phyloP scores from a whole-genome alignment of 345 rosid species.

The Pugionium dolabratum region DNA sequence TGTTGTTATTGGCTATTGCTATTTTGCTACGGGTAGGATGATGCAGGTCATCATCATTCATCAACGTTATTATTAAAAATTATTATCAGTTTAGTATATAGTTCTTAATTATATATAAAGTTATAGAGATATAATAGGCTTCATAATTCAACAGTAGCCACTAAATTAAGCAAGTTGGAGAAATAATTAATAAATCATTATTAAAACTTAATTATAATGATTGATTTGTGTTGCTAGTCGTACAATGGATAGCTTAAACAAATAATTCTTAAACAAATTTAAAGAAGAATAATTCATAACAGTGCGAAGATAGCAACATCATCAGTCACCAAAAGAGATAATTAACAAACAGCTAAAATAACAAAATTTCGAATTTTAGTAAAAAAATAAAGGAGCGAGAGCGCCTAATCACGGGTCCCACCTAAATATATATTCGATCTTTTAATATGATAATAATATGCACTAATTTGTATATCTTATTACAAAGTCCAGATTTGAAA shows the following conservation, averaged over 20 bases:
- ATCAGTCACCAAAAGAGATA: constrained; percentile 32
- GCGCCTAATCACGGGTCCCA: constrained; percentile 42
- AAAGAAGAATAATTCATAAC: constrained; percentile 35
- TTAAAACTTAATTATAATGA: constrained; percentile 35
- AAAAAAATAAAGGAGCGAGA: constrained; percentile 18
- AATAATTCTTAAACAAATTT: constrained; percentile 28
- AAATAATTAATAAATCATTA: constrained; percentile 25
- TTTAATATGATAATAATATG: constrained; percentile 4
- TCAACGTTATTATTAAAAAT: constrained; percentile 23
- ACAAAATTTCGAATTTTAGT: background rate
- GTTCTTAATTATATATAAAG: constrained; percentile 23
- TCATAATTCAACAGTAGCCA: constrained; percentile 42
- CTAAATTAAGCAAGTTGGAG: constrained; percentile 44
- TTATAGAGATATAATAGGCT: constrained; percentile 28
- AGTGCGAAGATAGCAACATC: constrained; percentile 37
- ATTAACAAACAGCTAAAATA: constrained; percentile 31
- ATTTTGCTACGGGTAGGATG: constrained; percentile 17
- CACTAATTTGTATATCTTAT: constrained; percentile 27
- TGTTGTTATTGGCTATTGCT: constrained; percentile 34
- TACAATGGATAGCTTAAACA: constrained; percentile 41
- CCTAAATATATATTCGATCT: constrained; percentile 36
- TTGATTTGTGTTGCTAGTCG: constrained; percentile 44
- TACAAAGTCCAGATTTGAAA: constrained; percentile 29
- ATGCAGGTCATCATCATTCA: constrained; percentile 36
- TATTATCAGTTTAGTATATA: constrained; percentile 6